phyloP scores from a whole-genome alignment of 2,329 filamentous ascomycete genomes.

The Beauveria varroae region DNA sequence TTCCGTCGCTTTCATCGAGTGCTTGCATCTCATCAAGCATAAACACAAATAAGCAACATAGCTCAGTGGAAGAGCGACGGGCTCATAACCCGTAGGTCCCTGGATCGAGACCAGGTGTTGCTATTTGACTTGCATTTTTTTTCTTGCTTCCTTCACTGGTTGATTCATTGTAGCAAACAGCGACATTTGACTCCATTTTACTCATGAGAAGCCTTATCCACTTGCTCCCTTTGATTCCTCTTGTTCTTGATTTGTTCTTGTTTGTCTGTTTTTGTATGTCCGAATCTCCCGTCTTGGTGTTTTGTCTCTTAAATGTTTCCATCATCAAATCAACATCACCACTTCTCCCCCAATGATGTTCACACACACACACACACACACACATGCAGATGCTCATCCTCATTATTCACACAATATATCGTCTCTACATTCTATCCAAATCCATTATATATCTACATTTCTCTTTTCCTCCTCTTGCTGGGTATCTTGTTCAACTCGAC shows the following conservation, averaged over 20 bases:
- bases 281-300: background rate
- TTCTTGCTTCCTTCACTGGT: background rate
- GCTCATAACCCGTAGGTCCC: conserved; percentile 12
- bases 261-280: background rate
- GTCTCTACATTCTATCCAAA: background rate
- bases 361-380: background rate
- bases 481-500: conserved; percentile 9
- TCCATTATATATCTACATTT: background rate
- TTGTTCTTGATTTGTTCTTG: background rate
- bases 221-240: background rate
- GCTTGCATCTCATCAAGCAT: background rate
- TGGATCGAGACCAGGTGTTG: conserved; percentile 14
- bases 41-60: conserved; percentile 10
- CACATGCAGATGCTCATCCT: background rate
- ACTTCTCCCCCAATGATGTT: no score
- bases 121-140: background rate
- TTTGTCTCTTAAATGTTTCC: background rate
- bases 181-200: background rate
- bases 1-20: background rate
- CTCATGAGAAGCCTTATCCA: background rate
- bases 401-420: background rate
- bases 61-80: conserved; percentile 13
- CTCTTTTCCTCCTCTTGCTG: background rate
- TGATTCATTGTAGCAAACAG: background rate
- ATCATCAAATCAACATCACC: background rate